These are phyloP conservation scores for Opeltia flavorubescens DNA, from an alignment of 495 filamentous ascomycete genomes.

Conservation along the genomic window DNA sequence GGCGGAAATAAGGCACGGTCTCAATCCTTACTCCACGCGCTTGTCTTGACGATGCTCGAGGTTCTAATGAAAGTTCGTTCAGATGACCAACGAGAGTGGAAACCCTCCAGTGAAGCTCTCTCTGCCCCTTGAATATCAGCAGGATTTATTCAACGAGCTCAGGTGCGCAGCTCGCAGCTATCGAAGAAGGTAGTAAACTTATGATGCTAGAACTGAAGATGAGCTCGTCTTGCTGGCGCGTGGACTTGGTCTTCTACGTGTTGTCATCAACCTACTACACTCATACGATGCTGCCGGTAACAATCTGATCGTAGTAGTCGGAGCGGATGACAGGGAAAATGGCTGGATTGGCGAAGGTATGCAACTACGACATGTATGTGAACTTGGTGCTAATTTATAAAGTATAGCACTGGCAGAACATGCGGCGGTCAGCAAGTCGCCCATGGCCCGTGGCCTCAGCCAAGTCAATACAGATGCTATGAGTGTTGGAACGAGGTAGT, in stretches of 20 bases:
- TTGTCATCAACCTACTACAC: slow-evolving; percentile 88
- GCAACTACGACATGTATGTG: neutral
- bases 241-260: slow-evolving; percentile 76
- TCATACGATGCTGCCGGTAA: slow-evolving; percentile 92
- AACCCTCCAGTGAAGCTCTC: slow-evolving; percentile 77
- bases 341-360: slow-evolving; percentile 75
- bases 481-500: slow-evolving; percentile 56
- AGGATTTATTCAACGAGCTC: slow-evolving; percentile 13
- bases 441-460: slow-evolving; percentile 69
- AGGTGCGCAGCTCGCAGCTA: neutral
- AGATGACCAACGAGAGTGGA: slow-evolving; percentile 43
- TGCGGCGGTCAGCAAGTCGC: slow-evolving; percentile 64
- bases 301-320: slow-evolving; percentile 77
- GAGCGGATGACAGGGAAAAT: slow-evolving; percentile 90
- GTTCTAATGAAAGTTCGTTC: slow-evolving; percentile 18
- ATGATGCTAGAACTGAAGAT: slow-evolving; percentile 60
- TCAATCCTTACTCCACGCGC: slow-evolving; percentile 9
- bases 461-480: slow-evolving; percentile 91
- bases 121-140: slow-evolving; percentile 51
- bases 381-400: neutral
- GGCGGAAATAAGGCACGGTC: too few relatives aligned
- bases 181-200: neutral
- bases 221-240: slow-evolving; percentile 82
- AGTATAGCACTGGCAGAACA: slow-evolving; percentile 72
- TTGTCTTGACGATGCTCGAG: slow-evolving; percentile 14